Evolutionary conservation across 192 early-diverging fungal genomes (phyloP).

Genomic region (Coemansia sp.): DNA sequence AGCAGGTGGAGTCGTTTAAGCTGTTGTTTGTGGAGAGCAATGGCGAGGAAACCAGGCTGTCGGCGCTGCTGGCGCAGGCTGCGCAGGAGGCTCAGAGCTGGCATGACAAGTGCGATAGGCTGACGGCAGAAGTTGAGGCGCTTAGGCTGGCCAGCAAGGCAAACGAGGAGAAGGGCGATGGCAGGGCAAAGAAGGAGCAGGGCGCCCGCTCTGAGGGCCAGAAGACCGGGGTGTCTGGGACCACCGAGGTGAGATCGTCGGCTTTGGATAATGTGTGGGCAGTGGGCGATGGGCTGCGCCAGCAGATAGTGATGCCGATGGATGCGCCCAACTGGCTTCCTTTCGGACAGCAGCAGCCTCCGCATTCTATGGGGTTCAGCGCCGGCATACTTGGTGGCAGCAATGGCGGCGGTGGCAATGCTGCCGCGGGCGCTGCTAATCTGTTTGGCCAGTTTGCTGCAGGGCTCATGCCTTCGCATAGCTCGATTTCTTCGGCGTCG

Average conservation of each 20-base stretch:
- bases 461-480: too few relatives aligned
- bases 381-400: neutral
- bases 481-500: too few relatives aligned
- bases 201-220: neutral
- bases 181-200: neutral
- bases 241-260: too few relatives aligned
- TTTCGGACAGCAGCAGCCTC: conserved; percentile 7
- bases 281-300: neutral
- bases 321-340: neutral
- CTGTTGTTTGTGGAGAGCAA: conserved; percentile 18
- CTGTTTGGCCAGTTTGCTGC: too few relatives aligned
- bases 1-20: conserved; percentile 29
- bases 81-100: conserved; percentile 32
- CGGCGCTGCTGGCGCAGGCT: conserved; percentile 30
- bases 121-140: conserved; percentile 14
- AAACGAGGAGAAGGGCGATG: too few relatives aligned
- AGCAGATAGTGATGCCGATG: conserved; percentile 7
- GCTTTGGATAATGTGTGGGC: conserved; percentile 1
- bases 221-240: neutral
- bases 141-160: conserved; percentile 2
- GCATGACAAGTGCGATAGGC: conserved; percentile 23
- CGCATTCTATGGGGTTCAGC: neutral
- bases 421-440: too few relatives aligned
- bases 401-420: too few relatives aligned
- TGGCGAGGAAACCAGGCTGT: conserved; percentile 21